Conservation (phyloP, 2,329 filamentous ascomycete species). For the Colletotrichum trifolii region DNA sequence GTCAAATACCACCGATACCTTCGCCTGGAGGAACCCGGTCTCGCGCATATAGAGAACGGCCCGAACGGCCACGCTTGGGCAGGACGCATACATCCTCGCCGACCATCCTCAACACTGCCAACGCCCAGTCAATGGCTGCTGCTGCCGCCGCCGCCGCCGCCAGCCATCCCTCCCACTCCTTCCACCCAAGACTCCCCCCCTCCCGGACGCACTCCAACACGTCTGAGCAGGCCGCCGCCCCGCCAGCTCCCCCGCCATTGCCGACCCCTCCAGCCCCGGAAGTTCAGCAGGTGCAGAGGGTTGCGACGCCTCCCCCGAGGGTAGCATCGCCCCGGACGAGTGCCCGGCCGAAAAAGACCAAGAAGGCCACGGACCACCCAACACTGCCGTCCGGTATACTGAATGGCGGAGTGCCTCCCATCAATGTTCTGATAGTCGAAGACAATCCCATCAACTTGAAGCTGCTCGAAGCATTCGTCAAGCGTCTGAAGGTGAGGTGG, state of each 20-base stretch:
- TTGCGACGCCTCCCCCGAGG: constrained; percentile 64
- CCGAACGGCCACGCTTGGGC: constrained; percentile 69
- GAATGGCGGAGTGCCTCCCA: constrained; percentile 88
- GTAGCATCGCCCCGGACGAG: constrained; percentile 61
- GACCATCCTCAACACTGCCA: constrained; percentile 67
- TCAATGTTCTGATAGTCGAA: constrained; percentile 97
- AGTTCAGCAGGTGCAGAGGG: constrained; percentile 56
- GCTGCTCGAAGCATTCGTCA: constrained; percentile 94
- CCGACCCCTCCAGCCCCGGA: constrained; percentile 66
- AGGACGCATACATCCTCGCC: constrained; percentile 86
- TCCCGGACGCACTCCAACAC: constrained; percentile 70
- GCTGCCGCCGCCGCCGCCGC: constrained; percentile 45
- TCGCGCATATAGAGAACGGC: constrained; percentile 66
- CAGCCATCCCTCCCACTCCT: constrained; percentile 51
- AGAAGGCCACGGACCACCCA: constrained; percentile 60
- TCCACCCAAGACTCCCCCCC: constrained; percentile 54
- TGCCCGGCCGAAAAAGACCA: constrained; percentile 61
- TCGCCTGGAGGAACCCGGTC: constrained; percentile 78
- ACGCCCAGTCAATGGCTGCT: constrained; percentile 49
- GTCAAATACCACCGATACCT: constrained; percentile 82
- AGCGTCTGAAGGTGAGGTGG: constrained; percentile 94
- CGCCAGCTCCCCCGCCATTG: constrained; percentile 61
- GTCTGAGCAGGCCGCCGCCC: constrained; percentile 61
- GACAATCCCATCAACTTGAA: constrained; percentile 98
- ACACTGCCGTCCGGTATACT: constrained; percentile 72